Conservation (phyloP, 805 yeast species). For the Hanseniaspora occidentalis region DNA sequence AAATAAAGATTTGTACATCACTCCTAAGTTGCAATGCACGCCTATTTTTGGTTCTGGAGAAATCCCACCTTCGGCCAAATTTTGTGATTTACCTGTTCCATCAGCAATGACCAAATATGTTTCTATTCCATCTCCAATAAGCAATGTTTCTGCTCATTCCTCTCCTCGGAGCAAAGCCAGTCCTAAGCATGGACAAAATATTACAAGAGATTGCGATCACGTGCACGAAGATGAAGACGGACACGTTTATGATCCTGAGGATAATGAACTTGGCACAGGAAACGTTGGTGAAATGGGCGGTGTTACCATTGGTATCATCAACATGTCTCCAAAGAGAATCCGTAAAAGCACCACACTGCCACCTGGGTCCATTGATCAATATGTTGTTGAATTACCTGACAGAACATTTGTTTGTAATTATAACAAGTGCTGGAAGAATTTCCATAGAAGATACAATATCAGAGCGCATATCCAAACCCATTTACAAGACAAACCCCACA, state of each 20-base stretch:
- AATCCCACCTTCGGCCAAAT: neutral
- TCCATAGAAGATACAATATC: constrained; percentile 81
- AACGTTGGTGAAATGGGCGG: constrained; percentile 1
- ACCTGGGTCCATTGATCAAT: constrained; percentile 78
- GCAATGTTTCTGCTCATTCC: too few species aligned
- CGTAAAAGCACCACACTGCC: constrained; percentile 46
- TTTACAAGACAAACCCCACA: constrained; percentile 84
- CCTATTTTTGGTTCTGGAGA: neutral
- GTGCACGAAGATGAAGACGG: constrained; percentile 1
- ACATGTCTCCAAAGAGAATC: constrained; percentile 8
- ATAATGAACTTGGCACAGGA: constrained; percentile 3
- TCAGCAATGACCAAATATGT: neutral
- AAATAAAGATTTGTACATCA: neutral
- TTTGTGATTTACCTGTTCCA: neutral
- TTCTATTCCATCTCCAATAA: neutral
- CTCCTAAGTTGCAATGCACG: neutral
- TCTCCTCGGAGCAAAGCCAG: constrained; percentile 8
- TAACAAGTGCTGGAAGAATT: constrained; percentile 68
- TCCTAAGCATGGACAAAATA: too few species aligned
- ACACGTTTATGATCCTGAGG: constrained; percentile 7
- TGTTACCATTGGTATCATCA: constrained; percentile 5
- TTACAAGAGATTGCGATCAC: neutral
- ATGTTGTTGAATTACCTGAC: constrained; percentile 70
- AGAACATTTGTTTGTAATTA: constrained; percentile 64
- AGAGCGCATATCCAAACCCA: constrained; percentile 96